Conservation (phyloP, 352 stramenopile species). For the Globisporangium sylvaticum region DNA sequence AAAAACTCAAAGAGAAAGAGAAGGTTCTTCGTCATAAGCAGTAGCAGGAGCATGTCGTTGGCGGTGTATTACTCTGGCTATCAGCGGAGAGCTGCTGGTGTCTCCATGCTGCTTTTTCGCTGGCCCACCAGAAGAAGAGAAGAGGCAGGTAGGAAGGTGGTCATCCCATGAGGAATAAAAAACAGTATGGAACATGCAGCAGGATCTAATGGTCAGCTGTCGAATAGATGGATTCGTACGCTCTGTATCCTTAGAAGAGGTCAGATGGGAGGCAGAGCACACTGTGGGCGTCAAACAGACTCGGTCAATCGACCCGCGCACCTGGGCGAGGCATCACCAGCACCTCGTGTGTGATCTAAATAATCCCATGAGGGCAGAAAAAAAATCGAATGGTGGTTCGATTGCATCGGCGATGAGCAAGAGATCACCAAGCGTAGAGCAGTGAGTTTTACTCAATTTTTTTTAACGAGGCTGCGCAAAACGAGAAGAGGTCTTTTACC, state of each 20-base stretch:
- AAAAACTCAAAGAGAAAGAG: not conserved
- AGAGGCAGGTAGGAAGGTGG: not conserved
- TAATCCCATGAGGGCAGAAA: too few relatives aligned
- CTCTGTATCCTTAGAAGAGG: too few relatives aligned
- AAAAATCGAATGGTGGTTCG: too few relatives aligned
- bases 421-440: too few relatives aligned
- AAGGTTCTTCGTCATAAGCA: not conserved
- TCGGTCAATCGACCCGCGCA: not conserved
- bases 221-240: not conserved
- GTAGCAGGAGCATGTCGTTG: not conserved
- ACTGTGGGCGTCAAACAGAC: not conserved
- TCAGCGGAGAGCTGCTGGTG: not conserved
- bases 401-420: too few relatives aligned
- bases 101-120: not conserved
- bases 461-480: too few relatives aligned
- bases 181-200: not conserved
- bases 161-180: not conserved
- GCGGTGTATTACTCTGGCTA: not conserved
- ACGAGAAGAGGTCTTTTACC: too few relatives aligned
- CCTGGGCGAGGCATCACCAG: not conserved
- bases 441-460: too few relatives aligned
- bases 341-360: not conserved
- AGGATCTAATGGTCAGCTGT: not conserved
- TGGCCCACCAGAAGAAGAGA: not conserved
- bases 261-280: too few relatives aligned